A percentile compares a stretch with the other conserved stretches of the same genome.
phyloP scores from a whole-genome alignment of 2,329 filamentous ascomycete species.

The Aspergillus pseudoglaucus region DNA sequence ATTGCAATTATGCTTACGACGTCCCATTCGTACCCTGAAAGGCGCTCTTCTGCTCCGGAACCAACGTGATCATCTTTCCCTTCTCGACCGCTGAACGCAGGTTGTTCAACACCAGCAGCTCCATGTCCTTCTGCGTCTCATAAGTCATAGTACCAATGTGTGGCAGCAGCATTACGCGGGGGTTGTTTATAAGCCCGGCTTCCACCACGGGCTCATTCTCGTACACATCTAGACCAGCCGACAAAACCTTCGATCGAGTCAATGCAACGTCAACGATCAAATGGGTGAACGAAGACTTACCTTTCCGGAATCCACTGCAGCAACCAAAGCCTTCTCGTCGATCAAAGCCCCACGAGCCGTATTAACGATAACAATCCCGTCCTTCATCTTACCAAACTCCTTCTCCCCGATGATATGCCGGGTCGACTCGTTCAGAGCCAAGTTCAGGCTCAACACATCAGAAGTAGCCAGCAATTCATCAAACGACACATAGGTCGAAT shows the following conservation, averaged over 20 bases:
- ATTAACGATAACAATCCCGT: constrained; percentile 40
- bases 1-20: background rate
- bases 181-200: constrained; percentile 40
- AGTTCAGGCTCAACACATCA: constrained; percentile 43
- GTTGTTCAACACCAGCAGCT: constrained; percentile 53
- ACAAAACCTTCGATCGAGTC: constrained; percentile 25
- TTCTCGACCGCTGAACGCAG: constrained; percentile 51
- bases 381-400: constrained; percentile 42
- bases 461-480: constrained; percentile 41
- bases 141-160: constrained; percentile 56
- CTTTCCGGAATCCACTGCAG: constrained; percentile 40
- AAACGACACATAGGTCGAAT: constrained; percentile 40
- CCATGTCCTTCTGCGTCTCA: constrained; percentile 58
- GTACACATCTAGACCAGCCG: constrained; percentile 43
- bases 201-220: constrained; percentile 44
- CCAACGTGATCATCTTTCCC: constrained; percentile 53
- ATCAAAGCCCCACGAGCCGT: constrained; percentile 41
- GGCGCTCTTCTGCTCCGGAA: constrained; percentile 52
- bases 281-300: constrained; percentile 14
- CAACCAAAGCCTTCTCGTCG: constrained; percentile 42
- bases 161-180: constrained; percentile 48
- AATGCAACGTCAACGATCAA: background rate
- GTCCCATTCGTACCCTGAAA: background rate
- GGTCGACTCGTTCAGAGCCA: constrained; percentile 39
- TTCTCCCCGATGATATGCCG: constrained; percentile 41